phyloP scores from a whole-genome alignment of 2,329 filamentous ascomycete species.

The Polychaeton citri region DNA sequence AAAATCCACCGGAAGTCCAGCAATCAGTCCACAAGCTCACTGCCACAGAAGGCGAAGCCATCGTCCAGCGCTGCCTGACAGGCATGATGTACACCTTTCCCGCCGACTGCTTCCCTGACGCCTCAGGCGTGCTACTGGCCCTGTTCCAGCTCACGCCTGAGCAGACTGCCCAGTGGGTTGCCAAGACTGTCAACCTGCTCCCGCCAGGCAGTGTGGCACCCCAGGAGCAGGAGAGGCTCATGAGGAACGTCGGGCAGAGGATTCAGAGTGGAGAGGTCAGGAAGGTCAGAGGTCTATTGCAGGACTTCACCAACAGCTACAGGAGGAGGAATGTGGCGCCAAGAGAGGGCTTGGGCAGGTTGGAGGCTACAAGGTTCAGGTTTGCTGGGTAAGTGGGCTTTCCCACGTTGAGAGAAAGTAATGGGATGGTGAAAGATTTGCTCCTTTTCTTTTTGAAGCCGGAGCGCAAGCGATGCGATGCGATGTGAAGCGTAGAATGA shows the following conservation, averaged over 20 bases:
- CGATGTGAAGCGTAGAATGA: too few relatives aligned
- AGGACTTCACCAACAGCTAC: constrained; percentile 95
- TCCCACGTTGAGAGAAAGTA: too few relatives aligned
- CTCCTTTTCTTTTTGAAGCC: too few relatives aligned
- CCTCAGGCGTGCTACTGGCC: constrained; percentile 78
- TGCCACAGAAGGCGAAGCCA: constrained; percentile 50
- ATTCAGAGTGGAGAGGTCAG: constrained; percentile 56
- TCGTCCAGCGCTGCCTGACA: constrained; percentile 81
- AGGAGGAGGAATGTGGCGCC: constrained; percentile 90
- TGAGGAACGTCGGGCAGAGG: constrained; percentile 64
- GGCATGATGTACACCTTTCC: constrained; percentile 99
- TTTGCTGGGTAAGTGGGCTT: constrained; percentile 45
- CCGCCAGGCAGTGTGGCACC: constrained; percentile 70
- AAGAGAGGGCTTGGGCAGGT: constrained; percentile 71
- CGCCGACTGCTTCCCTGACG: constrained; percentile 86
- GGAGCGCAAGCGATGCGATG: too few relatives aligned
- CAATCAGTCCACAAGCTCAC: constrained; percentile 61
- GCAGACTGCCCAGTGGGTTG: constrained; percentile 70
- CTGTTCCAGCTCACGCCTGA: constrained; percentile 77
- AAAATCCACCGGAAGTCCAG: constrained; percentile 56
- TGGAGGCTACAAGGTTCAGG: constrained; percentile 78
- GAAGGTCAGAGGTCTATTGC: constrained; percentile 71
- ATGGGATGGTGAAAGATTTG: too few relatives aligned
- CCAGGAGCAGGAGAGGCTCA: constrained; percentile 65
- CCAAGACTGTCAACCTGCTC: constrained; percentile 69